These are phyloP conservation scores for Zygoascus ofunaensis DNA, from an alignment of 805 yeast species.

Conservation along the genomic window DNA sequence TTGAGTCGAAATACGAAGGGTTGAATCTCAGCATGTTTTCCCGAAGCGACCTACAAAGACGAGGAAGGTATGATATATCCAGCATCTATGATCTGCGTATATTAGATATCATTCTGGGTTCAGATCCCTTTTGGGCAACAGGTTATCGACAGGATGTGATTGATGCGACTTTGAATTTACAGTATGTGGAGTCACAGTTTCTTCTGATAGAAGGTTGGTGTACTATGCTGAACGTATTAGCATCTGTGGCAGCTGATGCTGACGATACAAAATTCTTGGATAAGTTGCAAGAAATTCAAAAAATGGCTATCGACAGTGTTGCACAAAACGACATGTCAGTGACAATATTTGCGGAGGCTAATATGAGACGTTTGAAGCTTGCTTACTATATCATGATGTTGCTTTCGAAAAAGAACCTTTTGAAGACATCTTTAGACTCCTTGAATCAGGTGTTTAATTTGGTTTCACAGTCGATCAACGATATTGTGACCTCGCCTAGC, in stretches of 20 bases:
- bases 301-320: constrained; percentile 39
- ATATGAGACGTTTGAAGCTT: constrained; percentile 56
- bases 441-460: constrained; percentile 14
- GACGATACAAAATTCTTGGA: constrained; percentile 7
- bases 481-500: constrained; percentile 27
- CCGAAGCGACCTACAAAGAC: neutral
- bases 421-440: neutral
- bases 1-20: constrained; percentile 41
- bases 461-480: constrained; percentile 27
- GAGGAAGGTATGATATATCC: constrained; percentile 36
- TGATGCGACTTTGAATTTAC: constrained; percentile 53
- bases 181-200: constrained; percentile 56
- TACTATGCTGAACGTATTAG: constrained; percentile 58
- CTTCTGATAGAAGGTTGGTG: constrained; percentile 69
- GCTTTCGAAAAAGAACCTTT: neutral
- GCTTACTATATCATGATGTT: constrained; percentile 33
- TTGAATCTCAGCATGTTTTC: neutral
- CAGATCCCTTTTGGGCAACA: constrained; percentile 36
- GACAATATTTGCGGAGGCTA: constrained; percentile 41
- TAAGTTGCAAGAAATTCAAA: constrained; percentile 29
- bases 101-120: constrained; percentile 50
- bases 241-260: constrained; percentile 29
- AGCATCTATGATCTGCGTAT: constrained; percentile 51
- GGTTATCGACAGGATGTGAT: constrained; percentile 43
- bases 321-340: constrained; percentile 42